A percentile compares a stretch with the other conserved stretches of the same genome.
These are phyloP conservation scores for Isatis tinctoria DNA, from an alignment of 345 rosid species.

Conservation along the genomic window DNA sequence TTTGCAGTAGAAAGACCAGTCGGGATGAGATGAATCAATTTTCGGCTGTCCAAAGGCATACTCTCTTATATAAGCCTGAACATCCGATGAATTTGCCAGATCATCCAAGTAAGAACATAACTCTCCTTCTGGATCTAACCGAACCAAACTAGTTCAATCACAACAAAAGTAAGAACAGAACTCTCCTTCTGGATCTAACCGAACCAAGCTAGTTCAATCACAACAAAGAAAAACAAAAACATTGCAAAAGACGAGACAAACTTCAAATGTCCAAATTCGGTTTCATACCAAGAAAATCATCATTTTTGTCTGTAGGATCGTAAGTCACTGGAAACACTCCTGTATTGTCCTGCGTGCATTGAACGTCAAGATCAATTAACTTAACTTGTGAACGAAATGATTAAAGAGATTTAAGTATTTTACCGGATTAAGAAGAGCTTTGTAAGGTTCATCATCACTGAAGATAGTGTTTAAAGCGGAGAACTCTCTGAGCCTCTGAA, in stretches of 20 bases:
- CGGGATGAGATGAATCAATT: conserved; percentile 28
- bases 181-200: conserved; percentile 37
- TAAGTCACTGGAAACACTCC: conserved; percentile 27
- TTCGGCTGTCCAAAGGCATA: conserved; percentile 36
- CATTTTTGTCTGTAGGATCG: not conserved
- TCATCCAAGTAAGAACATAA: conserved; percentile 36
- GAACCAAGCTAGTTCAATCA: not conserved
- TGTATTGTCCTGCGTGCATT: conserved; percentile 32
- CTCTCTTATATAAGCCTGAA: conserved; percentile 28
- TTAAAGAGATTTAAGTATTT: too few species aligned
- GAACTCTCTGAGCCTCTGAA: too few species aligned
- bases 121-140: too few species aligned
- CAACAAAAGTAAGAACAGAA: too few species aligned
- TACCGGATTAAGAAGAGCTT: too few species aligned
- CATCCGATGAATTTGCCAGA: conserved; percentile 31
- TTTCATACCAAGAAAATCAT: conserved; percentile 22
- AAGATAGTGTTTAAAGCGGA: too few species aligned
- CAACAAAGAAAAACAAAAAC: not conserved
- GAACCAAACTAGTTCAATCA: too few species aligned
- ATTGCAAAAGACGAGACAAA: not conserved
- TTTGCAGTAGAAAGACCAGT: conserved; percentile 30
- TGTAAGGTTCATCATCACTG: too few species aligned
- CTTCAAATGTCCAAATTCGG: not conserved
- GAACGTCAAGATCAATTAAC: too few species aligned
- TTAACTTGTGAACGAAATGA: too few species aligned